Evolutionary conservation across 495 filamentous ascomycete species (phyloP).

Genomic region (Evernia prunastri): DNA sequence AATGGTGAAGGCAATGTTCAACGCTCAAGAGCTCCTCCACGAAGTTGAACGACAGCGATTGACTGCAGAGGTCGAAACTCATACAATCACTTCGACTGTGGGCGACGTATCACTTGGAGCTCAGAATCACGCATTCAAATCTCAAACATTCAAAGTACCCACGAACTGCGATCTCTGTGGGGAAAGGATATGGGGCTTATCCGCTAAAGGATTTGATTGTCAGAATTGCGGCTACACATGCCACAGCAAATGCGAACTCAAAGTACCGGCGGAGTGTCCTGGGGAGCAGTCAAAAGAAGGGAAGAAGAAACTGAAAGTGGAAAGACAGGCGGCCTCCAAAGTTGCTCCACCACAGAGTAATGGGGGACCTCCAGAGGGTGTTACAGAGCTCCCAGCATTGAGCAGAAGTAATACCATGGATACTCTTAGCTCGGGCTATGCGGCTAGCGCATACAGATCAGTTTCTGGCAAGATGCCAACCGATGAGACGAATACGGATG

Average conservation of each 20-base stretch:
- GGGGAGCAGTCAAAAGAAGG: slow-evolving; percentile 91
- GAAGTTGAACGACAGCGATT: slow-evolving; percentile 79
- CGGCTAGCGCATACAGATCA: slow-evolving; percentile 68
- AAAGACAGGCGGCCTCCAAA: slow-evolving; percentile 74
- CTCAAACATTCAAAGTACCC: slow-evolving; percentile 95
- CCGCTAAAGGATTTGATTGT: slow-evolving; percentile 92
- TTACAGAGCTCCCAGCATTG: slow-evolving; percentile 46
- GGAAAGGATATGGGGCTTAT: slow-evolving; percentile 92
- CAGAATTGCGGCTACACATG: slow-evolving; percentile 95
- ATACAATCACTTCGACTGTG: slow-evolving; percentile 75
- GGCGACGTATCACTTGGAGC: slow-evolving; percentile 89
- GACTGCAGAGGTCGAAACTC: slow-evolving; percentile 85
- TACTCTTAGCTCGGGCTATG: slow-evolving; percentile 83
- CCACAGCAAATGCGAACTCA: slow-evolving; percentile 98
- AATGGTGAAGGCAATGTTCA: slow-evolving; percentile 67
- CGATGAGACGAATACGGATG: slow-evolving; percentile 24
- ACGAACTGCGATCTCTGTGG: slow-evolving; percentile 97
- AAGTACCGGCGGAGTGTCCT: slow-evolving; percentile 91
- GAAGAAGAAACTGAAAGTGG: slow-evolving; percentile 80
- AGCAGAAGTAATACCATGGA: slow-evolving; percentile 87
- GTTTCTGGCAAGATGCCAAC: slow-evolving; percentile 51
- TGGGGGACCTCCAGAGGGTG: slow-evolving; percentile 33
- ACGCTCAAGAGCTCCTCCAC: slow-evolving; percentile 74
- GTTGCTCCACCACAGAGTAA: slow-evolving; percentile 40
- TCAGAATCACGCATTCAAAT: slow-evolving; percentile 92